Conservation (phyloP, 2,329 filamentous ascomycete species). For the Dactylellina leptospora region DNA sequence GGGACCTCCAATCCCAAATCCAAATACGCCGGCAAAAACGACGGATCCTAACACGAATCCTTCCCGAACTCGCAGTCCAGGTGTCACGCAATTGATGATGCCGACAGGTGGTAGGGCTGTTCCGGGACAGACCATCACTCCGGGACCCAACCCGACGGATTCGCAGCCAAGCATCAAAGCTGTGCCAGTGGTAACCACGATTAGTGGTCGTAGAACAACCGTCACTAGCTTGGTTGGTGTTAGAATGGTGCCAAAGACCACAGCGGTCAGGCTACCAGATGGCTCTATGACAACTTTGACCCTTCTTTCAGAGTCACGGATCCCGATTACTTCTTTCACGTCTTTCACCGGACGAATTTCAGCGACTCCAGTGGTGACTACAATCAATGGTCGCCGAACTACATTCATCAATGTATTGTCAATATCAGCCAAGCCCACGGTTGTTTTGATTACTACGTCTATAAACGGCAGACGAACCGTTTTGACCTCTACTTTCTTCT, state of each 20-base stretch:
- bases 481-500: constrained; percentile 37
- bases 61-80: too few species aligned
- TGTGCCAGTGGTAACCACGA: constrained; percentile 14
- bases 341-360: constrained; percentile 3
- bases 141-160: constrained; percentile 8
- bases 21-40: constrained; percentile 3
- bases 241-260: constrained; percentile 33
- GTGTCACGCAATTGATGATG: constrained; percentile 18
- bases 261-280: constrained; percentile 15
- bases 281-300: constrained; percentile 7
- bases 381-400: constrained; percentile 25
- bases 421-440: constrained; percentile 9
- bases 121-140: constrained; percentile 19
- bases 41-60: constrained; percentile 19
- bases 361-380: constrained; percentile 35
- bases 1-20: constrained; percentile 14
- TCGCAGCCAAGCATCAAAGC: constrained; percentile 20
- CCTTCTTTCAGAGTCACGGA: constrained; percentile 21
- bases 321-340: constrained; percentile 40
- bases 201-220: constrained; percentile 19
- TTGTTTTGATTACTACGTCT: constrained; percentile 31
- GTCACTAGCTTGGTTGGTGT: constrained; percentile 38
- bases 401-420: constrained; percentile 28
- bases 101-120: background rate
- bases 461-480: constrained; percentile 35